These are phyloP conservation scores for Incumbomyces delicatus DNA, from an alignment of 2,329 filamentous ascomycete species.

Conservation along the genomic window DNA sequence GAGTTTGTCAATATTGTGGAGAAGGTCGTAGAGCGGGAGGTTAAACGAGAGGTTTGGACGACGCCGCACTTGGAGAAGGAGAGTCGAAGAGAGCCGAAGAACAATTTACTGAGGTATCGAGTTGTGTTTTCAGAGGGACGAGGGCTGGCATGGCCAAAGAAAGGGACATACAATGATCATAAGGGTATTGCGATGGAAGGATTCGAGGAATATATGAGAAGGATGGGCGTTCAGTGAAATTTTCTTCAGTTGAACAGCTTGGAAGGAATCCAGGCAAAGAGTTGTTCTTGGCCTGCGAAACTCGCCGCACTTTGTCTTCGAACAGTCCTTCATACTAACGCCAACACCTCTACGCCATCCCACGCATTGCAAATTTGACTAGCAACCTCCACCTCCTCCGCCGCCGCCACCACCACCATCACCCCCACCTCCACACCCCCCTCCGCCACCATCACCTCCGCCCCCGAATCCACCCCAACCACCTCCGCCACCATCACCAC, in stretches of 20 bases:
- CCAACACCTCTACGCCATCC: too few relatives aligned
- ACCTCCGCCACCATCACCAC: too few relatives aligned
- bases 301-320: too few relatives aligned
- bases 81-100: slow-evolving; percentile 37
- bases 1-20: slow-evolving; percentile 46
- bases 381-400: too few relatives aligned
- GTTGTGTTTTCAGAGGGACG: slow-evolving; percentile 50
- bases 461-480: too few relatives aligned
- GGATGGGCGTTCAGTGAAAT: slow-evolving; percentile 1
- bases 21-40: slow-evolving; percentile 29
- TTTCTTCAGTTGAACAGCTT: background rate
- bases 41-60: slow-evolving; percentile 44
- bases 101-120: slow-evolving; percentile 50
- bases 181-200: slow-evolving; percentile 10
- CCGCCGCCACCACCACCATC: too few relatives aligned
- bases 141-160: slow-evolving; percentile 51
- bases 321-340: too few relatives aligned
- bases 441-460: too few relatives aligned
- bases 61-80: slow-evolving; percentile 36
- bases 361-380: too few relatives aligned
- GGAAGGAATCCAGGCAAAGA: too few relatives aligned
- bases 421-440: too few relatives aligned
- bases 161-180: slow-evolving; percentile 42
- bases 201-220: slow-evolving; percentile 13
- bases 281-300: too few relatives aligned